A percentile compares a stretch with the other conserved stretches of the same genome.
Evolutionary conservation across 495 filamentous ascomycete species (phyloP).

Genomic region (Amniculicola lignicola): DNA sequence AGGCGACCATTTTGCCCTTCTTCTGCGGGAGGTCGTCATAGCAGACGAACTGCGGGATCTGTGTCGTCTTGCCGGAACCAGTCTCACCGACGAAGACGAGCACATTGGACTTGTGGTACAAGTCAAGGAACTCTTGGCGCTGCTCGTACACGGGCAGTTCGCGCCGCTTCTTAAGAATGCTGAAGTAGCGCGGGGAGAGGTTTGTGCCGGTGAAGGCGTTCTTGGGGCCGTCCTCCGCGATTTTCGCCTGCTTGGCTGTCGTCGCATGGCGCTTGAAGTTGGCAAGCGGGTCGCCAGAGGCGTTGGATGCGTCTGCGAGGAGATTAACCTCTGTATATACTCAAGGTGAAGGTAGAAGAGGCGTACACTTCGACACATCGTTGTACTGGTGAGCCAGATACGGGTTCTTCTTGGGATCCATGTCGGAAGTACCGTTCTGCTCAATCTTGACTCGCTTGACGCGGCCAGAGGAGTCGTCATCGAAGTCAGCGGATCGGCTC

Average conservation of each 20-base stretch:
- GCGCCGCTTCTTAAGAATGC: conserved; percentile 77
- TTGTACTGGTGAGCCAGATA: conserved; percentile 95
- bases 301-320: conserved; percentile 41
- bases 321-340: too few species aligned
- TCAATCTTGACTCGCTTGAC: conserved; percentile 50
- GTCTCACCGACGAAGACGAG: conserved; percentile 99
- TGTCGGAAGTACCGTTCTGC: conserved; percentile 51
- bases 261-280: conserved; percentile 74
- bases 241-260: conserved; percentile 68
- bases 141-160: conserved; percentile 88
- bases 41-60: conserved; percentile 96
- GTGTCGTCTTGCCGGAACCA: conserved; percentile 97
- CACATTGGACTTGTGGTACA: conserved; percentile 91
- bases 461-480: conserved; percentile 36
- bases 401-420: conserved; percentile 70
- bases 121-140: conserved; percentile 85
- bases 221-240: conserved; percentile 73
- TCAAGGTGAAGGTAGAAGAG: not conserved
- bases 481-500: conserved; percentile 39
- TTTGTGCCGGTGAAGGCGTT: conserved; percentile 80
- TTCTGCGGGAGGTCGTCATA: conserved; percentile 93
- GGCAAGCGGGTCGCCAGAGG: conserved; percentile 49
- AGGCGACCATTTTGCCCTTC: conserved; percentile 84
- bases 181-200: conserved; percentile 80
- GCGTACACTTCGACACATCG: conserved; percentile 48